Evolutionary conservation across 805 yeast species (phyloP).

Genomic region (Yarrowia sp.): DNA sequence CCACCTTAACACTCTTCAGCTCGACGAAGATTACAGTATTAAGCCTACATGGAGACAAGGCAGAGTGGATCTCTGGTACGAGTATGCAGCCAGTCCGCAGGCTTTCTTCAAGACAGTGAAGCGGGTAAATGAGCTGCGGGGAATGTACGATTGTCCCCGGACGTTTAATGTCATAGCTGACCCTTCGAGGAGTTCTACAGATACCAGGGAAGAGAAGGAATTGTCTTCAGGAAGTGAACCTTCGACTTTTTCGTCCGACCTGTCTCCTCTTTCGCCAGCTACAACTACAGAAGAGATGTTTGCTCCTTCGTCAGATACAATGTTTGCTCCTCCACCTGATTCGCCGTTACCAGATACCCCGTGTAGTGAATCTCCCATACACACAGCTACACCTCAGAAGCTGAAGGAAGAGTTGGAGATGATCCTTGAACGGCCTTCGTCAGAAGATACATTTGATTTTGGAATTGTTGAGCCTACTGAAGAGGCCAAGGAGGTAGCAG

Average conservation of each 20-base stretch:
- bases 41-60: conserved; percentile 29
- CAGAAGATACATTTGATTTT: conserved; percentile 6
- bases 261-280: not conserved
- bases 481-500: not conserved
- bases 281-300: conserved; percentile 9
- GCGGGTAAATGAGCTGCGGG: conserved; percentile 13
- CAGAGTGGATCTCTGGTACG: conserved; percentile 6
- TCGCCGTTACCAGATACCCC: conserved; percentile 13
- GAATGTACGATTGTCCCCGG: not conserved
- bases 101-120: conserved; percentile 15
- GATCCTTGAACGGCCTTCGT: not conserved
- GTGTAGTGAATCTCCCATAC: not conserved
- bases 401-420: not conserved
- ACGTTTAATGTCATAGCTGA: not conserved
- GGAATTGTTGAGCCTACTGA: not conserved
- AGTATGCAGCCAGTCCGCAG: conserved; percentile 21
- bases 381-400: not conserved
- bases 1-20: conserved; percentile 16
- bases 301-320: not conserved
- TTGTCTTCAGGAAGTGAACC: conserved; percentile 2
- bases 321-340: conserved; percentile 13
- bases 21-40: conserved; percentile 20
- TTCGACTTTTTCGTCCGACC: not conserved
- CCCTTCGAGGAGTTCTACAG: not conserved
- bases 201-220: not conserved